Percentiles rank a stretch among this genome's conserved stretches.
phyloP scores from a whole-genome alignment of 768 basidiomycete genomes.

The Dentipellis fragilis region DNA sequence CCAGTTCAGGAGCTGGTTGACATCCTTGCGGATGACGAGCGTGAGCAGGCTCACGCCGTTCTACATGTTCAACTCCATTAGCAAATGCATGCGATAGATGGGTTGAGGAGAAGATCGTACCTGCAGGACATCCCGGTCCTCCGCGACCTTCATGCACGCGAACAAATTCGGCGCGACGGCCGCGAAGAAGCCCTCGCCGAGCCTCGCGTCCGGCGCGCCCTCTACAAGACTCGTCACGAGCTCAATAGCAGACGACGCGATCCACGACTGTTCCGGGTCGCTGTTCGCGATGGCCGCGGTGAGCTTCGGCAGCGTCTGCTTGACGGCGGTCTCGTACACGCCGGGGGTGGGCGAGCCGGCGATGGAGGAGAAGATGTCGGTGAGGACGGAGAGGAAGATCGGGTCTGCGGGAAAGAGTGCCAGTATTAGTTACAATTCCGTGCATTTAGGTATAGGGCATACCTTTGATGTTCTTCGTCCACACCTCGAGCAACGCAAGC shows the following conservation, averaged over 20 bases:
- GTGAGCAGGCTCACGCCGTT: conserved; percentile 80
- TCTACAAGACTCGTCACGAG: conserved; percentile 63
- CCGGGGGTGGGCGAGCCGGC: conserved; percentile 47
- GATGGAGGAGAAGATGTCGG: conserved; percentile 68
- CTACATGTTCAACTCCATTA: conserved; percentile 26
- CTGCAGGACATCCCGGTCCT: conserved; percentile 83
- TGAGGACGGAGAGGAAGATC: conserved; percentile 75
- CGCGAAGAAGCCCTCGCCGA: conserved; percentile 77
- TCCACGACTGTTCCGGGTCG: conserved; percentile 57
- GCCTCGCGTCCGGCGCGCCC: conserved; percentile 49
- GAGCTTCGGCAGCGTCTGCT: conserved; percentile 63
- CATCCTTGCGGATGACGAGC: conserved; percentile 78
- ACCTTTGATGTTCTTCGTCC: conserved; percentile 86
- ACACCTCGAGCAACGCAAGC: conserved; percentile 63
- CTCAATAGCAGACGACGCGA: conserved; percentile 75
- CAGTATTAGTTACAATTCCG: neutral
- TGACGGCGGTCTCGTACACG: conserved; percentile 65
- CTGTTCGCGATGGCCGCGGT: conserved; percentile 52
- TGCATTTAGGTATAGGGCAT: conserved; percentile 1
- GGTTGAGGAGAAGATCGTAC: conserved; percentile 23
- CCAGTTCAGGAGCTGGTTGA: conserved; percentile 73
- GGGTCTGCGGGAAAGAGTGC: conserved; percentile 49
- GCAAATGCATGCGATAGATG: neutral
- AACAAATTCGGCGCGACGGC: conserved; percentile 70
- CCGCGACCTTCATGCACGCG: conserved; percentile 51